A percentile compares a stretch with the other conserved stretches of the same genome.
Conservation (phyloP, 2,329 filamentous ascomycete genomes). For the Alternaria viburni region DNA sequence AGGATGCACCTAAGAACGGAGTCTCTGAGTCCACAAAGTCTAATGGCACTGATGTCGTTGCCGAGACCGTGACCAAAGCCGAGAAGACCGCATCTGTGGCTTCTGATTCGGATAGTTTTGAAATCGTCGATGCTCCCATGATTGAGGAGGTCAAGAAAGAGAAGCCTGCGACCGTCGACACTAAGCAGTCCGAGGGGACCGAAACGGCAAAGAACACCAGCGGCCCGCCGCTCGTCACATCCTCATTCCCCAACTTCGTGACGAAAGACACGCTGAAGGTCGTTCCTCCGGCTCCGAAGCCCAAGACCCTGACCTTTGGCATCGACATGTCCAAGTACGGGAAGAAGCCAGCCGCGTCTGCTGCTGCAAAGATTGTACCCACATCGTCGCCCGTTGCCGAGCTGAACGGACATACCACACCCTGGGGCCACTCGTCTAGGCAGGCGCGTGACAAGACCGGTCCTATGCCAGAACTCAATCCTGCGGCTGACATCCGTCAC, state of each 20-base stretch:
- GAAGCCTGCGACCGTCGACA: background rate
- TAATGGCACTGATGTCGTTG: background rate
- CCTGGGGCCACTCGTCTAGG: background rate
- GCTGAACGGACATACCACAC: background rate
- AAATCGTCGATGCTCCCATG: background rate
- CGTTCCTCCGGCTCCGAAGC: constrained; percentile 21
- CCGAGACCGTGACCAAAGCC: background rate
- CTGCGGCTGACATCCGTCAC: constrained; percentile 24
- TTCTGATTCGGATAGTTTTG: background rate
- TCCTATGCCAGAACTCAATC: constrained; percentile 16
- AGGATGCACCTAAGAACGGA: background rate
- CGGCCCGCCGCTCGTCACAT: background rate
- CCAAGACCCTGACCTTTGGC: constrained; percentile 27
- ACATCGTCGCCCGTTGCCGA: background rate
- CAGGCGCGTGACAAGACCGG: constrained; percentile 6
- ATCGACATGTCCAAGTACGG: constrained; percentile 30
- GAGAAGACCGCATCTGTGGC: background rate
- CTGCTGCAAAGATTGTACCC: background rate
- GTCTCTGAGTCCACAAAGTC: background rate
- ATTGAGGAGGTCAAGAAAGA: background rate
- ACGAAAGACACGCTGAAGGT: constrained; percentile 28
- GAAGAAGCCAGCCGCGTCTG: constrained; percentile 12
- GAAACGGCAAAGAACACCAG: background rate
- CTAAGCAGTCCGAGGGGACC: background rate
- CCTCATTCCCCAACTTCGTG: constrained; percentile 16